Percentiles rank a stretch among this genome's conserved stretches.
These are phyloP conservation scores for Sporothrix euskadiensis DNA, from an alignment of 2,329 filamentous ascomycete species.

Conservation along the genomic window DNA sequence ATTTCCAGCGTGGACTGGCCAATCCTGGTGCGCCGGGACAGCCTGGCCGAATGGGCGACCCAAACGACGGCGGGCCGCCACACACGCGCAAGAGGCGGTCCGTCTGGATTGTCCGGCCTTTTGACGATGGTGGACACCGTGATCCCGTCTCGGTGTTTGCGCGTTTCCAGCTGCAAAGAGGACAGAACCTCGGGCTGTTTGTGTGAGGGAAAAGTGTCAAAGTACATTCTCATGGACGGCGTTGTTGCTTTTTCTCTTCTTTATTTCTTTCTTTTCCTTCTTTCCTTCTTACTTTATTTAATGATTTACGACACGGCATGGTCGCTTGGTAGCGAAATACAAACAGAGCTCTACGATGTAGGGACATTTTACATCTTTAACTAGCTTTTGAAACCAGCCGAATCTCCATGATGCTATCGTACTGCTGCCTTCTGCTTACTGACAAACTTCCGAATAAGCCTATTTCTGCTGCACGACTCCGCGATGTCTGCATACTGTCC, in stretches of 20 bases:
- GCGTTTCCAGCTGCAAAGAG: conserved; percentile 33
- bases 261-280: neutral
- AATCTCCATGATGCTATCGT: neutral
- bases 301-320: neutral
- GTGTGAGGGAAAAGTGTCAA: conserved; percentile 27
- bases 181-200: conserved; percentile 35
- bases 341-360: neutral
- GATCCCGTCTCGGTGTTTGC: conserved; percentile 36
- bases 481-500: neutral
- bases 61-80: conserved; percentile 12
- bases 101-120: conserved; percentile 39
- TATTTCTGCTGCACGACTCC: neutral
- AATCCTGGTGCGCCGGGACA: neutral
- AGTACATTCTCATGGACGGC: neutral
- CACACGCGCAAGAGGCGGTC: conserved; percentile 33
- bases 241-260: neutral
- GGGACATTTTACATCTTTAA: neutral
- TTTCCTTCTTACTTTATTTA: neutral
- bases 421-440: neutral
- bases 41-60: neutral
- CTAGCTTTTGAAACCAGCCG: neutral
- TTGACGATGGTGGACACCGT: conserved; percentile 33
- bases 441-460: neutral
- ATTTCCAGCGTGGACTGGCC: neutral
- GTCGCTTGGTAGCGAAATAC: neutral